Conservation (phyloP, 306 rosid genomes). For the Cotoneaster glaucophyllus region DNA sequence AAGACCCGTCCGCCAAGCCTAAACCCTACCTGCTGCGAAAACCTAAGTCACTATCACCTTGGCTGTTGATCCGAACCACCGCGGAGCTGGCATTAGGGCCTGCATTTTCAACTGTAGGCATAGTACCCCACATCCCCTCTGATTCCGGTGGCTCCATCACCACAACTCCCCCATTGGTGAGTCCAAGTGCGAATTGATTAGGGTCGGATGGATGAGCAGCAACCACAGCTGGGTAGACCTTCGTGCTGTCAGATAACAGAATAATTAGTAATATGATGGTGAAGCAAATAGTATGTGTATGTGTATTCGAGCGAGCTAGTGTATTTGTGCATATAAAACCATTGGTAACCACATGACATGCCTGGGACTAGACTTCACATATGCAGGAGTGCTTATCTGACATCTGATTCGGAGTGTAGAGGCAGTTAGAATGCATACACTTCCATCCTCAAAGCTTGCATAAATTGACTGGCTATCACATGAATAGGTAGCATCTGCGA, state of each 20-base stretch:
- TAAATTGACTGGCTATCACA: slow-evolving; percentile 27
- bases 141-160: slow-evolving; percentile 4
- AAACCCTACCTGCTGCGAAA: neutral
- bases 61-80: neutral
- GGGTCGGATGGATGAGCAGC: slow-evolving; percentile 14
- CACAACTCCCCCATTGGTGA: neutral
- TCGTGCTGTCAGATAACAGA: neutral
- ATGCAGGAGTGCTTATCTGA: slow-evolving; percentile 21
- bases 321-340: neutral
- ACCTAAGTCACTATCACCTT: neutral
- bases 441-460: slow-evolving; percentile 30
- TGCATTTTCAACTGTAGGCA: neutral
- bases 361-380: slow-evolving; percentile 25
- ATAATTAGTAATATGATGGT: neutral
- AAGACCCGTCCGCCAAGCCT: neutral
- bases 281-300: neutral
- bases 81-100: neutral
- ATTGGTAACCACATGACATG: neutral
- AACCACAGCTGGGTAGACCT: neutral
- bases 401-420: slow-evolving; percentile 6
- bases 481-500: slow-evolving; percentile 34
- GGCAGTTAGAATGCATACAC: slow-evolving; percentile 20
- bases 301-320: too few relatives aligned
- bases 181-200: slow-evolving; percentile 9
- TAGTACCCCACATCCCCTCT: neutral